Evolutionary conservation across 164 flowering plant species (phyloP).

Genomic region (Chimonanthus salicifolius): DNA sequence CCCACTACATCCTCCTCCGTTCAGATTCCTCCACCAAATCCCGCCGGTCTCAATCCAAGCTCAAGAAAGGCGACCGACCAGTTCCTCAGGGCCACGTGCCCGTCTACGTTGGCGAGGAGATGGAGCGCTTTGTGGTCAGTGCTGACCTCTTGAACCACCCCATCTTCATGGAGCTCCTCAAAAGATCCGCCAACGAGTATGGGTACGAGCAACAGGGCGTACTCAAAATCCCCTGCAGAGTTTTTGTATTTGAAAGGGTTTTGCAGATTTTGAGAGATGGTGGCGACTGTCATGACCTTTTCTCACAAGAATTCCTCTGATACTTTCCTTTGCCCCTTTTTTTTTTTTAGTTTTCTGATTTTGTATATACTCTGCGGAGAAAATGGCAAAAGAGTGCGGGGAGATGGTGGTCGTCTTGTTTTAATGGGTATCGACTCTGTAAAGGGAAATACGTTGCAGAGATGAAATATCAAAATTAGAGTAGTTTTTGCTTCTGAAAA

Average conservation of each 20-base stretch:
- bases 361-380: neutral
- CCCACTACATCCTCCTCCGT: conserved; percentile 54
- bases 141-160: conserved; percentile 84
- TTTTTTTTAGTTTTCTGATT: neutral
- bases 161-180: conserved; percentile 53
- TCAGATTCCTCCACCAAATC: conserved; percentile 19
- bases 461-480: too few relatives aligned
- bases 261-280: conserved; percentile 40
- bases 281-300: neutral
- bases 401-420: neutral
- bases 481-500: too few relatives aligned
- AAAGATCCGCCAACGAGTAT: conserved; percentile 84
- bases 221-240: conserved; percentile 79
- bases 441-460: neutral
- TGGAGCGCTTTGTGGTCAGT: conserved; percentile 75
- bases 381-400: neutral
- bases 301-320: conserved; percentile 5
- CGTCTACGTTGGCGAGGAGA: conserved; percentile 64
- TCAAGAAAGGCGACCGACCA: conserved; percentile 2
- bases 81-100: conserved; percentile 78
- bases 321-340: neutral
- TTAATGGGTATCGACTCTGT: neutral
- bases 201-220: conserved; percentile 93
- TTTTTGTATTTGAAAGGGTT: conserved; percentile 59
- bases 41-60: neutral